A percentile compares a stretch with the other conserved stretches of the same genome.
Conservation (phyloP, 2,329 filamentous ascomycete species). For the Ilyonectria destructans region DNA sequence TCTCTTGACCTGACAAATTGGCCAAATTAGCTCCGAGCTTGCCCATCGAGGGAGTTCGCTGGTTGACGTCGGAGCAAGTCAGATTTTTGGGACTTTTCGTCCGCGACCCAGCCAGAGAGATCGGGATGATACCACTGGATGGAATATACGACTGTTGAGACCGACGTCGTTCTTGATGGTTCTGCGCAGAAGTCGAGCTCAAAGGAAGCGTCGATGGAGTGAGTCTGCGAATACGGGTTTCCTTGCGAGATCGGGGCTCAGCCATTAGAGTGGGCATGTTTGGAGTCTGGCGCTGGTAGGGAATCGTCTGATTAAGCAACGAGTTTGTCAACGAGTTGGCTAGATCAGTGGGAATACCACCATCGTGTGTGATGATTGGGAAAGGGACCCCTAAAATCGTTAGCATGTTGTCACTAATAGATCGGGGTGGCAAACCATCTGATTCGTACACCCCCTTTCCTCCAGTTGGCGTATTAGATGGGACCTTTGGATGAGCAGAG, state of each 20-base stretch:
- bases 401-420: constrained; percentile 18
- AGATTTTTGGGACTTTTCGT: constrained; percentile 34
- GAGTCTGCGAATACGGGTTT: constrained; percentile 54
- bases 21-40: constrained; percentile 22
- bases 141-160: constrained; percentile 58
- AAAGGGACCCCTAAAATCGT: constrained; percentile 36
- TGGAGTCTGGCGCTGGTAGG: constrained; percentile 54
- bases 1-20: constrained; percentile 29
- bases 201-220: constrained; percentile 40
- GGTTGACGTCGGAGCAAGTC: constrained; percentile 23
- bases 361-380: constrained; percentile 38
- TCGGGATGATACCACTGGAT: constrained; percentile 40
- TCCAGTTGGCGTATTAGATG: constrained; percentile 61
- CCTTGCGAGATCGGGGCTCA: constrained; percentile 63
- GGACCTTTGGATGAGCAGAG: constrained; percentile 53
- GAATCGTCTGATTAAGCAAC: constrained; percentile 64
- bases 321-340: constrained; percentile 64
- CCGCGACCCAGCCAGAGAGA: constrained; percentile 34
- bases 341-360: constrained; percentile 53
- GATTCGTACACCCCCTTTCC: constrained; percentile 25
- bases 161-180: constrained; percentile 57
- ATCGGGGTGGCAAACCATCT: constrained; percentile 37
- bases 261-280: constrained; percentile 52
- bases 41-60: constrained; percentile 26
- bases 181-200: constrained; percentile 28